Evolutionary conservation across 2,329 filamentous ascomycete genomes (phyloP).

Genomic region (Aureobasidium sp.): DNA sequence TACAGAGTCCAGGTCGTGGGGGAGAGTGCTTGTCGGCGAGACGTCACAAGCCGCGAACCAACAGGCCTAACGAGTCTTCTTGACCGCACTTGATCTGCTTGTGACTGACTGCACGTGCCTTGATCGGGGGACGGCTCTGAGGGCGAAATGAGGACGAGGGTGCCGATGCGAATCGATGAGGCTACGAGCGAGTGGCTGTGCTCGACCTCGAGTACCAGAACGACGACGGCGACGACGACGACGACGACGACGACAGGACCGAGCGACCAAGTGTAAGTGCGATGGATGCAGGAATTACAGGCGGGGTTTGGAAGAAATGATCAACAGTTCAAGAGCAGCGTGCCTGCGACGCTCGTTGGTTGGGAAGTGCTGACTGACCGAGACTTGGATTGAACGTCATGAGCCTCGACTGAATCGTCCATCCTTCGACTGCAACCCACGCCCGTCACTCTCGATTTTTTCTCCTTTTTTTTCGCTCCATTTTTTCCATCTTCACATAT

Average conservation of each 20-base stretch:
- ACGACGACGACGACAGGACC: no score
- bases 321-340: no score
- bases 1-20: neutral
- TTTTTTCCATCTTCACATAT: neutral
- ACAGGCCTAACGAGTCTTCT: neutral
- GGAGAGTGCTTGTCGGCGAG: neutral
- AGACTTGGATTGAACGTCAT: no score
- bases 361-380: no score
- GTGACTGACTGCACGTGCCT: neutral
- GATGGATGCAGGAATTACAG: no score
- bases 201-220: neutral
- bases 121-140: neutral
- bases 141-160: neutral
- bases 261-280: no score
- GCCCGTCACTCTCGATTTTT: neutral
- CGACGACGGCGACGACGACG: no score
- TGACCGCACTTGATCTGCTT: neutral
- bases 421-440: no score
- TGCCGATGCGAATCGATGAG: neutral
- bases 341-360: no score
- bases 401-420: no score
- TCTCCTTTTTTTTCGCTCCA: neutral
- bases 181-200: conserved; percentile 6
- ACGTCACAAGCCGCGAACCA: neutral
- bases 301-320: no score